These are phyloP conservation scores for Verbena officinalis DNA, from an alignment of 257 asterid species.

Conservation along the genomic window DNA sequence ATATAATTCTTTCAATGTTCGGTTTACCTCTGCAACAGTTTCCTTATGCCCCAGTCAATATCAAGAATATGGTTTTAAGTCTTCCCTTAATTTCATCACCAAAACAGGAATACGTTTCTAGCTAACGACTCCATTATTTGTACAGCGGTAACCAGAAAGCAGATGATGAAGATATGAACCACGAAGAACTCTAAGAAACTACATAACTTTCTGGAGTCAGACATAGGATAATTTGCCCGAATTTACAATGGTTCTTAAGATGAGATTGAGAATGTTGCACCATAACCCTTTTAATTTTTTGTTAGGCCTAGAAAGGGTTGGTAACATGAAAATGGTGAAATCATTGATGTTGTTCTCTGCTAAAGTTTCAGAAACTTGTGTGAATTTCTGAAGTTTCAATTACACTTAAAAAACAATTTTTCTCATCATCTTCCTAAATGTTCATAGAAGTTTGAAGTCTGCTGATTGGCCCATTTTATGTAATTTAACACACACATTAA, in stretches of 20 bases:
- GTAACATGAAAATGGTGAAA: constrained; percentile 1
- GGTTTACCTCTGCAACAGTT: no score
- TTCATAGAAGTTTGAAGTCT: neutral
- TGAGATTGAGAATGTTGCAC: constrained; percentile 14
- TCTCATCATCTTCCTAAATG: neutral
- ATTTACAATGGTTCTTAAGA: constrained; percentile 16
- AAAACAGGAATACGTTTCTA: neutral
- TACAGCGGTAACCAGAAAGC: constrained; percentile 36
- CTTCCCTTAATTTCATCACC: neutral
- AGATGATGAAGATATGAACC: constrained; percentile 30
- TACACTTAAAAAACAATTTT: constrained; percentile 10
- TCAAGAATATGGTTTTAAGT: neutral
- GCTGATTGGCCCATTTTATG: constrained; percentile 8
- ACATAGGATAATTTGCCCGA: constrained; percentile 15
- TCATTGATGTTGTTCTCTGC: neutral
- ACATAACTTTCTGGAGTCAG: neutral
- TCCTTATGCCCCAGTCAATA: no score
- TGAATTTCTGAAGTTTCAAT: neutral
- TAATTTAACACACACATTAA: neutral
- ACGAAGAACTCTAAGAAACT: constrained; percentile 48
- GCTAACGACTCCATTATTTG: constrained; percentile 13
- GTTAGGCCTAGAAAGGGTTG: neutral
- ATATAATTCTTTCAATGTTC: neutral
- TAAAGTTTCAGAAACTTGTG: constrained; percentile 2
- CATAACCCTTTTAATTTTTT: constrained; percentile 10